Base-by-base conservation (phyloP, 129 eudicot genomes). In the Lactuca sativa region DNA sequence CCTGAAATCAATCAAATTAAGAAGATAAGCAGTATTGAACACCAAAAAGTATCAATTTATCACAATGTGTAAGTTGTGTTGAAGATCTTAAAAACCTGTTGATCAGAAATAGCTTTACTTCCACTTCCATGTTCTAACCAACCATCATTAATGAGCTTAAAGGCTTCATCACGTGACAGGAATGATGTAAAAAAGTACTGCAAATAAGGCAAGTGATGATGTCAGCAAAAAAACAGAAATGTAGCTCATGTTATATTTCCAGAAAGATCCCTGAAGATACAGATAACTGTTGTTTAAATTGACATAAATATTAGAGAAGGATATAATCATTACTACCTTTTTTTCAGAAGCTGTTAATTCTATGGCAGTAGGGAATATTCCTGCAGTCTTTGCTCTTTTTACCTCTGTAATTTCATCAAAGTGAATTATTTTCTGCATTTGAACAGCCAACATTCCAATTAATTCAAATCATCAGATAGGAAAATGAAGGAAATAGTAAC, bases 121-220 rank as follows among this genome's bases (percentile, higher is more conserved):
- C 87, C 95, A 80, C 69, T 72, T 21, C 88, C 83, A 59, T 90
- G 82, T 78, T 86, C 86, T 38, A 66, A 43, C 92, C 95, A 87
- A 74, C 99, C 97, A 79, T 93, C 99, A 58, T 58, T 66, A 67
- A 93, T 86, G 66, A 93, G 90, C 84, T 85, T 93, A 76, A 85
- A 82, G 68, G 99, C 99, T 83, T 93, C 99, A 66, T 93, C 99
- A 38, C 99, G 99, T 37, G 95, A 93, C 62, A 93, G 82, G 72
- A 93, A 93, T 7, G 99, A 93, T 33, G 99, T 82, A 76, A 93
- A 93, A 67, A 89, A 87, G 75, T 74, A 86, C 99, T 93, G 95
- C 77, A 76, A 78, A 71, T 31, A 71, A 62, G 56, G 9, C 55
- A 41, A 15, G 72, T 64, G 62, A 61, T 58, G 53, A 75, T 17